A percentile compares a stretch with the other conserved stretches of the same genome.
These are phyloP conservation scores for Diaporthe caulivora DNA, from an alignment of 2,329 filamentous ascomycete genomes.

Conservation along the genomic window DNA sequence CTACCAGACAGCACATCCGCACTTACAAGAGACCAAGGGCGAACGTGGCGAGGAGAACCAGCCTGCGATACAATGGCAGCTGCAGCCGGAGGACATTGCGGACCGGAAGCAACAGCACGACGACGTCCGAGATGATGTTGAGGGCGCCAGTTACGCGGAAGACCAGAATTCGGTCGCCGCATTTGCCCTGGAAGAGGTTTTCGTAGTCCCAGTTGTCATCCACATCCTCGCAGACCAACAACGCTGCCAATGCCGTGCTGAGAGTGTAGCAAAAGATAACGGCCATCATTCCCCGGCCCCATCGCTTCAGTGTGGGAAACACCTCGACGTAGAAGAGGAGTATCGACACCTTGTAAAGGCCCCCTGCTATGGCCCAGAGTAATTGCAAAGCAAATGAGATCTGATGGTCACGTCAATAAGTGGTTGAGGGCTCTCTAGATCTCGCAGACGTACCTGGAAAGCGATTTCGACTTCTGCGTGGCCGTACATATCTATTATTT, in stretches of 20 bases:
- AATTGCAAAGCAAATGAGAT: conserved; percentile 24
- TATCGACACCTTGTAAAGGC: conserved; percentile 26
- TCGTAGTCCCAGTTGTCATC: conserved; percentile 28
- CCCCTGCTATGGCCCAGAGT: conserved; percentile 16
- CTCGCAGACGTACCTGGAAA: neutral
- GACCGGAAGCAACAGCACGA: conserved; percentile 20
- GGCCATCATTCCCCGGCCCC: neutral
- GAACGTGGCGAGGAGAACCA: conserved; percentile 28
- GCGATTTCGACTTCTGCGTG: conserved; percentile 16
- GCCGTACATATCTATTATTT: conserved; percentile 19
- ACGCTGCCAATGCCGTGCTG: neutral
- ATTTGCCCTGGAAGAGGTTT: neutral
- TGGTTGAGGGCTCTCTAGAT: accelerated
- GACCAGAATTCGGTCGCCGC: conserved; percentile 4
- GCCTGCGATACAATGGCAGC: conserved; percentile 7
- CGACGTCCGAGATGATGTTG: conserved; percentile 21
- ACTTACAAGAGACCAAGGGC: conserved; percentile 28
- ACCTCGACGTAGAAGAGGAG: conserved; percentile 23
- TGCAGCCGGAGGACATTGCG: conserved; percentile 22
- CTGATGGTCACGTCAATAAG: neutral
- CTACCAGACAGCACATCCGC: neutral
- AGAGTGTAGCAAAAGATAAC: conserved; percentile 13
- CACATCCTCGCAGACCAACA: conserved; percentile 6
- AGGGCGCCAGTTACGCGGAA: conserved; percentile 11
- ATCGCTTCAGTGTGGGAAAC: conserved; percentile 7